phyloP scores from a whole-genome alignment of 2,329 filamentous ascomycete species.

The Beauveria brongniartii region DNA sequence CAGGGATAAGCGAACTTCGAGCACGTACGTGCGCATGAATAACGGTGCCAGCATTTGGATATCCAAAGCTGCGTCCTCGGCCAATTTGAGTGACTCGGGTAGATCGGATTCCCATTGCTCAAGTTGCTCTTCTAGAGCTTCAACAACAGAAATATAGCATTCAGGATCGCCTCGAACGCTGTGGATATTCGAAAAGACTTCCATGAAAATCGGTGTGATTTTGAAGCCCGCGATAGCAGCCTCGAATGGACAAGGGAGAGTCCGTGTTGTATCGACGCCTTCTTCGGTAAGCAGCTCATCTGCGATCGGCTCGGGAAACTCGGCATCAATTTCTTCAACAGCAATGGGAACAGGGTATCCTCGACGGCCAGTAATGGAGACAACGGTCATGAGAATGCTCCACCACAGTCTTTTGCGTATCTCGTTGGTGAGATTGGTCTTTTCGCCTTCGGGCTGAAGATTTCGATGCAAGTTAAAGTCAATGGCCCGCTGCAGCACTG shows the following conservation, averaged over 20 bases:
- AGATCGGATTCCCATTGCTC: constrained; percentile 55
- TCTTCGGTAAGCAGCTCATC: constrained; percentile 63
- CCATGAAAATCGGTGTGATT: constrained; percentile 57
- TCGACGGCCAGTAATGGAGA: constrained; percentile 66
- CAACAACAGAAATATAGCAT: constrained; percentile 57
- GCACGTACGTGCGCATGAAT: constrained; percentile 43
- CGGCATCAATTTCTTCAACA: constrained; percentile 69
- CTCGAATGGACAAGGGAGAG: constrained; percentile 57
- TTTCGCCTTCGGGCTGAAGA: constrained; percentile 40
- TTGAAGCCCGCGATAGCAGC: constrained; percentile 60
- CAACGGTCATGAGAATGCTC: constrained; percentile 56
- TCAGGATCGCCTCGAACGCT: constrained; percentile 54
- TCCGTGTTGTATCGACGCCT: constrained; percentile 47
- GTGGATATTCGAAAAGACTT: constrained; percentile 72
- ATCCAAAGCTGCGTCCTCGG: constrained; percentile 31
- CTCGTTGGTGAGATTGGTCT: constrained; percentile 58
- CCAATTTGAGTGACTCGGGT: constrained; percentile 50
- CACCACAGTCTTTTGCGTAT: constrained; percentile 73
- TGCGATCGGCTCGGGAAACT: constrained; percentile 62
- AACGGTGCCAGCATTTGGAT: constrained; percentile 43
- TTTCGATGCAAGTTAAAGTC: constrained; percentile 70
- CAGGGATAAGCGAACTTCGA: constrained; percentile 53
- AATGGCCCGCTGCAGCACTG: constrained; percentile 59
- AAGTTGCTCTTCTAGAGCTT: constrained; percentile 57
- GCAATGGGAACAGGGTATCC: constrained; percentile 70